These are phyloP conservation scores for Verticillium longisporum DNA, from an alignment of 2,329 filamentous ascomycete genomes.

Conservation along the genomic window DNA sequence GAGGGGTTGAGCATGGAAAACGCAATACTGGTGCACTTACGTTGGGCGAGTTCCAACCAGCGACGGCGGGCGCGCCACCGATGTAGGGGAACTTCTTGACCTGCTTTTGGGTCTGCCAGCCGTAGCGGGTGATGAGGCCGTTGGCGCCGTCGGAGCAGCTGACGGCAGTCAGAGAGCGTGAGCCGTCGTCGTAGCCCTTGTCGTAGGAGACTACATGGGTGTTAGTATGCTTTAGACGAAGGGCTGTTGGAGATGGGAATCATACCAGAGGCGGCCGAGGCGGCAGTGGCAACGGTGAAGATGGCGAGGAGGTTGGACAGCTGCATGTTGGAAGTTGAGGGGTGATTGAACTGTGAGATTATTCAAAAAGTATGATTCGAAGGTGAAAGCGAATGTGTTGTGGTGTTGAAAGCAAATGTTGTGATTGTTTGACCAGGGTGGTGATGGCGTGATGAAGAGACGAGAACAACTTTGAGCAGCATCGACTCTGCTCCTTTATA, in stretches of 20 bases:
- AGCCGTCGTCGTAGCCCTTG: constrained; percentile 57
- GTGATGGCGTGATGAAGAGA: not conserved
- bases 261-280: constrained; percentile 26
- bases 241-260: not conserved
- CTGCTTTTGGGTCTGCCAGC: constrained; percentile 48
- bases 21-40: constrained; percentile 16
- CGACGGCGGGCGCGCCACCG: constrained; percentile 43
- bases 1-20: not conserved
- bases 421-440: not conserved
- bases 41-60: constrained; percentile 45
- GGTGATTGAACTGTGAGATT: not conserved
- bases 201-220: constrained; percentile 58
- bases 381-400: not conserved
- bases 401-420: not conserved
- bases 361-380: not conserved
- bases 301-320: constrained; percentile 31
- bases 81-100: constrained; percentile 47
- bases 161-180: constrained; percentile 48
- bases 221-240: constrained; percentile 7
- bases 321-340: constrained; percentile 31
- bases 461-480: not conserved
- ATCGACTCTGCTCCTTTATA: not conserved
- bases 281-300: constrained; percentile 28
- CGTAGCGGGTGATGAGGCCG: constrained; percentile 57
- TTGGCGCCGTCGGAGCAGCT: constrained; percentile 63